Base-by-base conservation (phyloP, 176 grass and related monocot genomes). In the Calamus simplicifolius region DNA sequence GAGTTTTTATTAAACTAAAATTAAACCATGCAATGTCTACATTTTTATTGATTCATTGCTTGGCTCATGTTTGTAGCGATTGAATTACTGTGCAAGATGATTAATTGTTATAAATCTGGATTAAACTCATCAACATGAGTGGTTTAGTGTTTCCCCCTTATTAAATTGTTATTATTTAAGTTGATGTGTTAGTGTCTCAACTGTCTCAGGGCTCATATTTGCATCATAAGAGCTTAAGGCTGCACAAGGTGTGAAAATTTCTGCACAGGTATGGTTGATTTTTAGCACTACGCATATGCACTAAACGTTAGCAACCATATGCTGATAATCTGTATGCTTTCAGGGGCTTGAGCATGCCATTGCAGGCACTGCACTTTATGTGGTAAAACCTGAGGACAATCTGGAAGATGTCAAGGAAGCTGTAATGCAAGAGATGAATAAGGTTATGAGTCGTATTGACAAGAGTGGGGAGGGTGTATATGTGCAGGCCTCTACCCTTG, bases 241-340 rank as follows among this genome's bases (percentile, higher is more conserved):
- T 60, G 90, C 90, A 69, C 90, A 89, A 69, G 90, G 90, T 52
- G 65, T 95, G 52, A 95, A 95, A 80, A 84, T 95, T 73, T 95
- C 90, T 56, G 90, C 86, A 1, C 85, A 95, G 89, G 89, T 95
- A 61, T 52, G 19, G 72, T 59, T 67, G 27, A 65, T 28, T 35
- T 58, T 73, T 0, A 14, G 13, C 49, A 43, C 8, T 43, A 43
- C 2, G 8, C 35, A 43, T 43, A 2, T 43, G 35, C 35, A 43
- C 10, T 13, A 43, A 43, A 43, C 12, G 35, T 16, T 58, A 15
- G 26, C 15, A 30, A 17, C 17, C 49, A 72, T 48, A 52, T 58
- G 66, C 64, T 59, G 3, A 18, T 18, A 6, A 52, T 74, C 48
- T 16, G 12, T 48, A 69, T 25, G 64, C 27, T 77, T 67, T 43